Evolutionary conservation across 2,329 filamentous ascomycete genomes (phyloP).

Genomic region (Furcasterigmium furcatum): DNA sequence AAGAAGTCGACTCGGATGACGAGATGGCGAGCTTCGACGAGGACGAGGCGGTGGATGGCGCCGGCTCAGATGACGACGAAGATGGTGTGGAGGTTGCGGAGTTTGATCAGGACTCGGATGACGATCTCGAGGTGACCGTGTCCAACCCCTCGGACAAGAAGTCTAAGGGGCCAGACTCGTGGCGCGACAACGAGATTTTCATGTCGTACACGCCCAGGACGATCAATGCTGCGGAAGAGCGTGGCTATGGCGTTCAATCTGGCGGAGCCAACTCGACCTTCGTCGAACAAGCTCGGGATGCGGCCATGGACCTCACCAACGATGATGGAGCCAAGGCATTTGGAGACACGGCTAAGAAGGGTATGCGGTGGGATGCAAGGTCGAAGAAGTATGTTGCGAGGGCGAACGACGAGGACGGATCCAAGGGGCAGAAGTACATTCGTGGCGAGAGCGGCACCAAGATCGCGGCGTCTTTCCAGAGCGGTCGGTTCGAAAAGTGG

Average conservation of each 20-base stretch:
- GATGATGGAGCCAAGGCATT: constrained; percentile 82
- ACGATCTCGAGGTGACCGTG: constrained; percentile 70
- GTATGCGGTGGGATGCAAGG: constrained; percentile 95
- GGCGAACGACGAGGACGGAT: constrained; percentile 93
- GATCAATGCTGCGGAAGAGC: constrained; percentile 80
- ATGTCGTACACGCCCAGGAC: constrained; percentile 92
- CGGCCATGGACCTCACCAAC: constrained; percentile 88
- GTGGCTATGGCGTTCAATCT: constrained; percentile 88
- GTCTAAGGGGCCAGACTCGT: constrained; percentile 33
- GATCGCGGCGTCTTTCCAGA: constrained; percentile 91
- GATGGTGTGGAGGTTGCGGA: constrained; percentile 32
- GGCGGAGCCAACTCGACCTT: constrained; percentile 76
- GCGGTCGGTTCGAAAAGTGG: constrained; percentile 92
- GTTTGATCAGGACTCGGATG: constrained; percentile 48
- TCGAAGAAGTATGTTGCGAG: constrained; percentile 90
- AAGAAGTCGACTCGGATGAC: constrained; percentile 25
- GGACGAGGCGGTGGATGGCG: constrained; percentile 23
- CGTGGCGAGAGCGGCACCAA: constrained; percentile 91
- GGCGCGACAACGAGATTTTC: constrained; percentile 78
- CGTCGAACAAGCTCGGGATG: constrained; percentile 79
- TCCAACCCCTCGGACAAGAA: constrained; percentile 52
- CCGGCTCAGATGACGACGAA: constrained; percentile 12
- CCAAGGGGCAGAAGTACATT: constrained; percentile 67
- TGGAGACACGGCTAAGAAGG: constrained; percentile 67
- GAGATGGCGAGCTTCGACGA: constrained; percentile 24